Conservation (phyloP, 371 early-diverging fungal genomes). For the Funneliformis caledonium region DNA sequence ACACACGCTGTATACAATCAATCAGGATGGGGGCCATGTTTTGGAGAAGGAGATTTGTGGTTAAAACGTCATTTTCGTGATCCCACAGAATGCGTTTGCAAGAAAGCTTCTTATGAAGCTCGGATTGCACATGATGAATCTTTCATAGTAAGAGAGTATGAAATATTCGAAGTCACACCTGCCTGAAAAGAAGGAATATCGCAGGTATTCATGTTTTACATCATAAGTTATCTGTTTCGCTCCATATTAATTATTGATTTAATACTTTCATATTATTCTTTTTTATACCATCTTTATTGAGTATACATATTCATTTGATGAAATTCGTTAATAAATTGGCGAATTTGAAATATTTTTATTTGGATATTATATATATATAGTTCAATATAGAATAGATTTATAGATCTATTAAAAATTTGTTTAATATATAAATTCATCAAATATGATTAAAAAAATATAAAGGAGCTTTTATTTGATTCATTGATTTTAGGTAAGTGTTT, state of each 20-base stretch:
- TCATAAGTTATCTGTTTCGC: neutral
- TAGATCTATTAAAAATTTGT: neutral
- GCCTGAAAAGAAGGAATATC: neutral
- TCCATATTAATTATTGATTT: neutral
- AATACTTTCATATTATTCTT: neutral
- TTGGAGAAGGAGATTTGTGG: neutral
- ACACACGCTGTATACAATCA: neutral
- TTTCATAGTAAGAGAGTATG: neutral
- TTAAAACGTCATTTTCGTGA: neutral
- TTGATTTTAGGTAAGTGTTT: neutral
- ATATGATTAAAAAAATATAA: no score
- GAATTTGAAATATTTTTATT: no score
- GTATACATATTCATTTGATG: neutral
- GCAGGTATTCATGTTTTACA: neutral
- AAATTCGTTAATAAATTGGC: no score
- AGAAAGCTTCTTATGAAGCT: neutral
- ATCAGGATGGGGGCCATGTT: neutral
- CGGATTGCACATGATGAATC: neutral
- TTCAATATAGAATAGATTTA: neutral
- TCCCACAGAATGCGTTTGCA: neutral
- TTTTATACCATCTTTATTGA: neutral
- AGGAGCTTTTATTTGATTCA: neutral
- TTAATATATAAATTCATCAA: neutral
- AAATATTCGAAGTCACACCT: neutral
- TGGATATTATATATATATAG: neutral